phyloP scores from a whole-genome alignment of 345 rosid species.

The Eutrema yunnanense region DNA sequence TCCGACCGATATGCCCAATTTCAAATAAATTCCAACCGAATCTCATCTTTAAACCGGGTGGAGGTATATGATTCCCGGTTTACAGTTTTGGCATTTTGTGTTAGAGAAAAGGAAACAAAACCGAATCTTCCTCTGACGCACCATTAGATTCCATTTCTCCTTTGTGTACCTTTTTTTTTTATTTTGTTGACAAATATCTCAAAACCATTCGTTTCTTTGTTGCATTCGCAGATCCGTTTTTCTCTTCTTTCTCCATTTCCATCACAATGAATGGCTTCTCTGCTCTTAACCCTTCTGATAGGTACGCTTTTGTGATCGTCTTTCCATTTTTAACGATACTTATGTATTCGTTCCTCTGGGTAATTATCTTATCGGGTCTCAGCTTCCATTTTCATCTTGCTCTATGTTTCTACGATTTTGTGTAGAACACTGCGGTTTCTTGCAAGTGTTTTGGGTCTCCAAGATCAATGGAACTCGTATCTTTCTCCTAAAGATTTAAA shows the following conservation, averaged over 20 bases:
- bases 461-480: slow-evolving; percentile 9
- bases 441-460: neutral
- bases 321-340: neutral
- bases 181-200: neutral
- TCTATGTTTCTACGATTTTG: neutral
- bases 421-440: neutral
- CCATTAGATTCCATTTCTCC: neutral
- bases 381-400: neutral
- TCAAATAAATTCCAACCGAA: neutral
- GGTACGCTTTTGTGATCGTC: slow-evolving; percentile 5
- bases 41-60: neutral
- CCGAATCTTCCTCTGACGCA: slow-evolving; percentile 16
- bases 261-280: slow-evolving; percentile 24
- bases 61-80: neutral
- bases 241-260: neutral
- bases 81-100: neutral
- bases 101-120: neutral
- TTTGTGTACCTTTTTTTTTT: neutral
- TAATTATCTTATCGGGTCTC: neutral
- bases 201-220: slow-evolving; percentile 1
- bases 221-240: neutral
- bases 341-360: neutral
- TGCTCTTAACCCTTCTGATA: slow-evolving; percentile 21
- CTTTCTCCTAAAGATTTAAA: neutral
- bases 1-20: neutral